phyloP scores from a whole-genome alignment of 2,329 filamentous ascomycete genomes.

The Botrytis pseudocinerea region DNA sequence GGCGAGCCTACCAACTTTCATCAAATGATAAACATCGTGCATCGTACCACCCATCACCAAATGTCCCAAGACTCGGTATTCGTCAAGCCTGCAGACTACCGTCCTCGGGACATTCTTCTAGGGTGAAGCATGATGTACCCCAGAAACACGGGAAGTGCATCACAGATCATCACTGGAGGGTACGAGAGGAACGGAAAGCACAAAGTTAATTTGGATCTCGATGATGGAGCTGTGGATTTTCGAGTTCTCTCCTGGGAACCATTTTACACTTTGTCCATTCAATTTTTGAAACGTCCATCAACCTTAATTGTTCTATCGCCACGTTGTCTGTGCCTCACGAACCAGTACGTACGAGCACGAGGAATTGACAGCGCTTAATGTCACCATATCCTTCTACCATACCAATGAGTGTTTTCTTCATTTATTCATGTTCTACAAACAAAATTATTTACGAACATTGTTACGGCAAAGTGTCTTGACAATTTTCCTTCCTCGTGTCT shows the following conservation, averaged over 20 bases:
- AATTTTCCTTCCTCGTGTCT: conserved; percentile 4
- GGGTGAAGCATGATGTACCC: conserved; percentile 18
- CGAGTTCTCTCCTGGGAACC: not conserved
- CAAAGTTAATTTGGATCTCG: too few species aligned
- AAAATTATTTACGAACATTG: not conserved
- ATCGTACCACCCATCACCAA: not conserved
- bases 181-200: not conserved
- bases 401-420: not conserved
- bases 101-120: not conserved
- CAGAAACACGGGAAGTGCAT: not conserved
- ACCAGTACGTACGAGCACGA: not conserved
- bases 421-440: not conserved
- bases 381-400: not conserved
- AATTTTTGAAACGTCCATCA: not conserved
- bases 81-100: conserved; percentile 5
- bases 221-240: not conserved
- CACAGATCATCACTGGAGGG: not conserved
- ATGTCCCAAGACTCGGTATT: conserved; percentile 12
- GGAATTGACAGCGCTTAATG: conserved; percentile 4
- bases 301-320: not conserved
- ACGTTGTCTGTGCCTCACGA: not conserved
- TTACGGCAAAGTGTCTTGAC: not conserved
- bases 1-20: not conserved
- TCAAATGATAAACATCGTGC: not conserved
- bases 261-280: not conserved